A percentile compares a stretch with the other conserved stretches of the same genome.
Evolutionary conservation across 352 stramenopile species (phyloP).

Genomic region (Phytophthora pistaciae): DNA sequence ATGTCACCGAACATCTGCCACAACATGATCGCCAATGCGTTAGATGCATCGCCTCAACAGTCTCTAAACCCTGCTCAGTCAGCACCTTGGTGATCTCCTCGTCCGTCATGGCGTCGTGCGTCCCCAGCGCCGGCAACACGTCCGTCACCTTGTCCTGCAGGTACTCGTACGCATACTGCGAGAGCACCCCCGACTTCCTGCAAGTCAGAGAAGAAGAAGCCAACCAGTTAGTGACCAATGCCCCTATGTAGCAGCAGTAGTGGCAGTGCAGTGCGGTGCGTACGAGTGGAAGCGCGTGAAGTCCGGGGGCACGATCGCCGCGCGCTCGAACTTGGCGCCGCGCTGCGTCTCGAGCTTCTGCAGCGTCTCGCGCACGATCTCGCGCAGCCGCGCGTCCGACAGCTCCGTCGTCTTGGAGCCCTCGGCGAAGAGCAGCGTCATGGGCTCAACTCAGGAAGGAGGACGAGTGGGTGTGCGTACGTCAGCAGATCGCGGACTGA

Average conservation of each 20-base stretch:
- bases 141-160: conserved; percentile 87
- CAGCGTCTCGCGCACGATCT: conserved; percentile 72
- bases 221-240: neutral
- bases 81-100: conserved; percentile 89
- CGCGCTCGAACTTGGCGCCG: conserved; percentile 66
- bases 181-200: conserved; percentile 93
- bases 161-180: conserved; percentile 94
- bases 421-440: conserved; percentile 82
- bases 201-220: conserved; percentile 1
- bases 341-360: conserved; percentile 68
- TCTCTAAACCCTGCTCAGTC: neutral
- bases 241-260: neutral
- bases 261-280: conserved; percentile 15
- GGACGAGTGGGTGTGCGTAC: neutral
- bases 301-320: conserved; percentile 95
- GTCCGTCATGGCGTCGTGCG: conserved; percentile 96
- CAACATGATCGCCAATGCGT: conserved; percentile 1
- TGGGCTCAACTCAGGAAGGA: conserved; percentile 22
- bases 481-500: conserved; percentile 22
- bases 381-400: conserved; percentile 64
- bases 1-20: conserved; percentile 94
- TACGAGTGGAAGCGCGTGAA: conserved; percentile 97
- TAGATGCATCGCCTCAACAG: neutral
- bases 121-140: conserved; percentile 96
- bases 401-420: conserved; percentile 72